Percentiles rank a stretch among this genome's conserved stretches.
Evolutionary conservation across 441 rosid genomes (phyloP).

Genomic region (Melastoma candidum): DNA sequence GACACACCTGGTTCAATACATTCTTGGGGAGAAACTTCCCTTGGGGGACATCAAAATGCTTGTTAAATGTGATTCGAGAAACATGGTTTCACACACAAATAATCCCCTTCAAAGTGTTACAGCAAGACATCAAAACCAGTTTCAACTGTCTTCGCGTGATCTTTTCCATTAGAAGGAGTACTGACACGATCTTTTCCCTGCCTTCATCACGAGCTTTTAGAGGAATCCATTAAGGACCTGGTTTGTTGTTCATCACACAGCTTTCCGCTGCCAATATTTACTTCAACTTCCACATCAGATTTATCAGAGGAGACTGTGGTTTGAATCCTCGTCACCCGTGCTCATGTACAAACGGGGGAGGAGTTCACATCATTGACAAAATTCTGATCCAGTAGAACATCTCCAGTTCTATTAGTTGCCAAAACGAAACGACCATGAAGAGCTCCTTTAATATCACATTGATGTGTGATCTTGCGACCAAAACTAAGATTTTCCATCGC

Average conservation of each 20-base stretch:
- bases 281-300: slow-evolving; percentile 27
- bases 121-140: slow-evolving; percentile 71
- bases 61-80: slow-evolving; percentile 88
- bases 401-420: slow-evolving; percentile 44
- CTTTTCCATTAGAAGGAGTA: slow-evolving; percentile 23
- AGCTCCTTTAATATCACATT: slow-evolving; percentile 94
- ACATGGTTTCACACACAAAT: slow-evolving; percentile 89
- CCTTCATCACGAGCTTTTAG: slow-evolving; percentile 20
- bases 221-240: slow-evolving; percentile 22
- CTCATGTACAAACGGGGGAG: slow-evolving; percentile 32
- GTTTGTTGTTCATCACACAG: slow-evolving; percentile 20
- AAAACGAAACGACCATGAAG: slow-evolving; percentile 61
- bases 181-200: slow-evolving; percentile 25
- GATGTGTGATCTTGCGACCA: slow-evolving; percentile 64
- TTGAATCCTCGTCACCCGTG: too few relatives aligned
- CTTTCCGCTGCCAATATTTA: slow-evolving; percentile 29
- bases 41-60: slow-evolving; percentile 76
- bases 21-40: slow-evolving; percentile 78
- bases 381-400: slow-evolving; percentile 92
- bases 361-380: slow-evolving; percentile 86
- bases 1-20: slow-evolving; percentile 71
- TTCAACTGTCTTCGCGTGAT: slow-evolving; percentile 23
- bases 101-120: slow-evolving; percentile 52
- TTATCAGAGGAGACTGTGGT: slow-evolving; percentile 3
- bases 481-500: slow-evolving; percentile 96